These are phyloP conservation scores for Albifimbria verrucaria DNA, from an alignment of 2,329 filamentous ascomycete species.

Conservation along the genomic window DNA sequence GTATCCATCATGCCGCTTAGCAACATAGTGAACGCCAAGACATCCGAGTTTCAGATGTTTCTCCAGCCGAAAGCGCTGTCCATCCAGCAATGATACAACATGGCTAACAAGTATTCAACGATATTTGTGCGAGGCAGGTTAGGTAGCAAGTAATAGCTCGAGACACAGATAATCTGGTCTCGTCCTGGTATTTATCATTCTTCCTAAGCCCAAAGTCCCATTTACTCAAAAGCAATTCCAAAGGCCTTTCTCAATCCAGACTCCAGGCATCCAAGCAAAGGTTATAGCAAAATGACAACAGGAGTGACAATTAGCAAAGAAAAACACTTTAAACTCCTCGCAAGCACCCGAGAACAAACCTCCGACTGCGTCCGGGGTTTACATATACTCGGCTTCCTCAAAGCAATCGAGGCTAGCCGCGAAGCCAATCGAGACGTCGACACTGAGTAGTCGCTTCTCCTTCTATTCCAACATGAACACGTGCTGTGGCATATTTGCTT, in stretches of 20 bases:
- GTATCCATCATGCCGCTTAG: too few species aligned
- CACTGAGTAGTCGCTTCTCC: not conserved
- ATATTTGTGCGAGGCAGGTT: too few species aligned
- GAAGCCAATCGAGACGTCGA: conserved; percentile 21
- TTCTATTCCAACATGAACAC: not conserved
- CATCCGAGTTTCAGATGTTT: too few species aligned
- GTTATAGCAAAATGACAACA: conserved; percentile 8
- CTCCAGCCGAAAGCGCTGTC: too few species aligned
- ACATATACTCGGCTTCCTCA: conserved; percentile 23
- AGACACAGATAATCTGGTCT: not conserved
- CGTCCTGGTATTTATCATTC: not conserved
- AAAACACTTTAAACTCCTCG: conserved; percentile 11
- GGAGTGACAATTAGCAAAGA: conserved; percentile 6
- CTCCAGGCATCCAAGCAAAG: conserved; percentile 18
- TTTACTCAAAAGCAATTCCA: conserved; percentile 11
- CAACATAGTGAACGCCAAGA: too few species aligned
- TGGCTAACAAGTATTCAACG: too few species aligned
- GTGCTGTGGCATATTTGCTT: not conserved
- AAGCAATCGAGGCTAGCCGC: conserved; percentile 26
- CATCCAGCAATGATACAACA: too few species aligned
- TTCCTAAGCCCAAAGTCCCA: not conserved
- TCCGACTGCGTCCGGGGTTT: conserved; percentile 13
- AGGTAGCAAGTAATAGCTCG: too few species aligned
- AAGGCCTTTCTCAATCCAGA: conserved; percentile 20
- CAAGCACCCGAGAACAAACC: conserved; percentile 14